These are phyloP conservation scores for Mycena galopus DNA, from an alignment of 768 basidiomycete species.

Conservation along the genomic window DNA sequence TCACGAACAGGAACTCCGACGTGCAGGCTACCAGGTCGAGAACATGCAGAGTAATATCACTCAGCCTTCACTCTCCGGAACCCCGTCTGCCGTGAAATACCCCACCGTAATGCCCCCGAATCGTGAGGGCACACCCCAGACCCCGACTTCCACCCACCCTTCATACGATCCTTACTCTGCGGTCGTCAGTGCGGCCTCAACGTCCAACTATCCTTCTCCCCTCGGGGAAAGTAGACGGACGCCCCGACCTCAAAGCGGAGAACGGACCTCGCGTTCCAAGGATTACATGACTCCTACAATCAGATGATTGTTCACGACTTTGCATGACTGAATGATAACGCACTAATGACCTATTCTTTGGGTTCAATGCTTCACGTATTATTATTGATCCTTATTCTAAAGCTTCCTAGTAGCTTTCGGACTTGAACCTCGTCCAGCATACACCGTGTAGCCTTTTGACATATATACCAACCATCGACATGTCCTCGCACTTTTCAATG, in stretches of 20 bases:
- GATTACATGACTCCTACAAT: slow-evolving; percentile 5
- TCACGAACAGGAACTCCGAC: slow-evolving; percentile 27
- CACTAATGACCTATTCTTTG: slow-evolving; percentile 21
- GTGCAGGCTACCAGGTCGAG: slow-evolving; percentile 26
- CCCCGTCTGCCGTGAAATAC: slow-evolving; percentile 25
- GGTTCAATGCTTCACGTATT: slow-evolving; percentile 16
- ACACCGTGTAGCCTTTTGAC: slow-evolving; percentile 25
- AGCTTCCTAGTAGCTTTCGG: slow-evolving; percentile 22
- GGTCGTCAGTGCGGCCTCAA: neutral
- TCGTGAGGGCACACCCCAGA: slow-evolving; percentile 8
- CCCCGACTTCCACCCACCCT: slow-evolving; percentile 6
- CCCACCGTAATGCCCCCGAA: slow-evolving; percentile 24
- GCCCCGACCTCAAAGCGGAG: neutral
- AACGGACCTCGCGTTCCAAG: neutral
- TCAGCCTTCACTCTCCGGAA: slow-evolving; percentile 32
- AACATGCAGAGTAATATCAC: slow-evolving; percentile 35
- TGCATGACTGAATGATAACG: slow-evolving; percentile 19
- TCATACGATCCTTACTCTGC: slow-evolving; percentile 6
- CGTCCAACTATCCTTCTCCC: neutral
- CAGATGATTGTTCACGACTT: slow-evolving; percentile 2
- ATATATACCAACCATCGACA: neutral
- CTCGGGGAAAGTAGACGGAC: neutral
- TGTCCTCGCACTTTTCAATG: too few relatives aligned
- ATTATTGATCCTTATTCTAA: slow-evolving; percentile 27
- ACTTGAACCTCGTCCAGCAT: slow-evolving; percentile 19